Percentiles rank a stretch among this genome's conserved stretches.
Evolutionary conservation across 768 basidiomycete species (phyloP).

Genomic region (Strobilomyces dryophilus): DNA sequence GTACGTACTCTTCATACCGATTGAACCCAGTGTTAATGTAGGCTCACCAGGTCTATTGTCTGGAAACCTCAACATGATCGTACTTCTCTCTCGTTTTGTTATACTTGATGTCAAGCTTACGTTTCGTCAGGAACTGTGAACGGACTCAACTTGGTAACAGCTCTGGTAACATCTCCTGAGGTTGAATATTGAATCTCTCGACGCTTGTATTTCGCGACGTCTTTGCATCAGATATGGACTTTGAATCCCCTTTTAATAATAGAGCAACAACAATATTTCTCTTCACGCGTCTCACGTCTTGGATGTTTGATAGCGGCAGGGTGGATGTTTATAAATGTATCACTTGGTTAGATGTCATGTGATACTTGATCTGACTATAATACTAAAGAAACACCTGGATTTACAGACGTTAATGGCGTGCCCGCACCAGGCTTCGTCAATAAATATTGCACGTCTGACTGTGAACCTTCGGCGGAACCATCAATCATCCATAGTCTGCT

Average conservation of each 20-base stretch:
- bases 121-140: slow-evolving; percentile 29
- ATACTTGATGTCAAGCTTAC: neutral
- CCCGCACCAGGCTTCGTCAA: neutral
- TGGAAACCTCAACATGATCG: slow-evolving; percentile 73
- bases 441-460: too few relatives aligned
- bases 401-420: neutral
- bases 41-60: slow-evolving; percentile 52
- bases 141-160: neutral
- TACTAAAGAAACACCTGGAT: neutral
- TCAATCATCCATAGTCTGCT: too few relatives aligned
- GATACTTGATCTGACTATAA: neutral
- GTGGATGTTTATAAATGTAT: neutral
- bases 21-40: slow-evolving; percentile 6
- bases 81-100: slow-evolving; percentile 27
- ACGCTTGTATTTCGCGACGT: slow-evolving; percentile 4
- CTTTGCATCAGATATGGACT: slow-evolving; percentile 21
- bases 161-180: neutral
- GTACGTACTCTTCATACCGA: slow-evolving; percentile 29
- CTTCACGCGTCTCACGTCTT: neutral
- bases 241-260: slow-evolving; percentile 3
- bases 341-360: neutral
- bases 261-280: slow-evolving; percentile 11
- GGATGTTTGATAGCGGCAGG: slow-evolving; percentile 2
- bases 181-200: slow-evolving; percentile 7
- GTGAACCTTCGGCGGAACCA: too few relatives aligned